Conservation (phyloP, 225 moss, liverwort and hornwort species). For the Ulota crispa region DNA sequence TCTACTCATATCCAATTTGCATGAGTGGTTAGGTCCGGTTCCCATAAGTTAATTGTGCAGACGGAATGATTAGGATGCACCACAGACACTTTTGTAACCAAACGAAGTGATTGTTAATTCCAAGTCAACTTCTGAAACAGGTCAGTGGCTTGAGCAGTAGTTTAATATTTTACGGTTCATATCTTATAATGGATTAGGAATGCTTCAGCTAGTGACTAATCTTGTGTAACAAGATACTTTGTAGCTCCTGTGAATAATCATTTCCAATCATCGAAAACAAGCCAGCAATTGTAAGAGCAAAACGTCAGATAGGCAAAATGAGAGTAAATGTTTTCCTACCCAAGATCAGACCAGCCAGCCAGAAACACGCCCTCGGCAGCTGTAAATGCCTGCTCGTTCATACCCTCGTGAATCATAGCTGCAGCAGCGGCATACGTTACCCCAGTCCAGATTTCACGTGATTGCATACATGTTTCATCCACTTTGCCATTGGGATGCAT, state of each 20-base stretch:
- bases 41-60: neutral
- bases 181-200: neutral
- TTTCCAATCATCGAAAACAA: neutral
- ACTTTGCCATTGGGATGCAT: constrained; percentile 92
- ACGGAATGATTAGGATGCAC: neutral
- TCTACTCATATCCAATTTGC: neutral
- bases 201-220: neutral
- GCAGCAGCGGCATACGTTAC: constrained; percentile 88
- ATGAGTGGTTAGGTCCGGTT: neutral
- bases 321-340: constrained; percentile 47
- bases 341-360: constrained; percentile 97
- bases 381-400: constrained; percentile 85
- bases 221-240: neutral
- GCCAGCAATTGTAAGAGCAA: neutral
- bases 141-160: constrained; percentile 3
- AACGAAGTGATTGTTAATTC: neutral
- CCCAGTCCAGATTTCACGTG: constrained; percentile 97
- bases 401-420: constrained; percentile 94
- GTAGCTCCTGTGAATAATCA: neutral
- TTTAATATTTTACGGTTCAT: neutral
- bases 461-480: constrained; percentile 98
- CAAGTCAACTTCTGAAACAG: neutral
- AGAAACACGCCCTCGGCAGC: constrained; percentile 91
- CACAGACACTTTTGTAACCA: neutral
- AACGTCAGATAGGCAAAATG: neutral